Conservation (phyloP, 2,329 filamentous ascomycete genomes). For the Macrophomina phaseolina region DNA sequence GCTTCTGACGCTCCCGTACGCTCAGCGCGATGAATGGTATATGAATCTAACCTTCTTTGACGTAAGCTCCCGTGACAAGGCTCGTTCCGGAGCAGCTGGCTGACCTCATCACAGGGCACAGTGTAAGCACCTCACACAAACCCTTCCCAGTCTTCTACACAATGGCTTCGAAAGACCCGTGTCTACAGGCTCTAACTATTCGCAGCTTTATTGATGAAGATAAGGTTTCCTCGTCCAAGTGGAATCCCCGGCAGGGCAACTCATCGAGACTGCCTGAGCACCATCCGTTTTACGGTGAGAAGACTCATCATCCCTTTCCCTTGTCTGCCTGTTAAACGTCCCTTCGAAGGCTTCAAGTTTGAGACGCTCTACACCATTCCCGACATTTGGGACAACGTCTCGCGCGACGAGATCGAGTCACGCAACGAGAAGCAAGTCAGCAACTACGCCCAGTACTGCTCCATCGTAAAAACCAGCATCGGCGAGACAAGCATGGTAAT, state of each 20-base stretch:
- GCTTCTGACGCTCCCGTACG: constrained; percentile 83
- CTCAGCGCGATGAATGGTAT: constrained; percentile 70
- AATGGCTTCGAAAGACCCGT: too few species aligned
- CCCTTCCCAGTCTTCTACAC: too few species aligned
- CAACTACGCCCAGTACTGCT: constrained; percentile 95
- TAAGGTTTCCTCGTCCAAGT: constrained; percentile 68
- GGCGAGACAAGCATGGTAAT: constrained; percentile 77
- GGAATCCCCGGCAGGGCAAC: constrained; percentile 36
- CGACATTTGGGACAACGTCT: constrained; percentile 72
- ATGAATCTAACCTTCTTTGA: constrained; percentile 95
- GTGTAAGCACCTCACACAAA: constrained; percentile 50
- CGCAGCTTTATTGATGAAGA: constrained; percentile 91
- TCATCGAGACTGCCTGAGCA: background rate
- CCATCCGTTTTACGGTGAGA: background rate
- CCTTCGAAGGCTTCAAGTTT: constrained; percentile 78
- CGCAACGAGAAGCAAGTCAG: constrained; percentile 75
- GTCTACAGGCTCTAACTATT: background rate
- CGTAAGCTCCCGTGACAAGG: constrained; percentile 45
- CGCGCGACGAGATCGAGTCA: constrained; percentile 77
- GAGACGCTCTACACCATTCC: constrained; percentile 83
- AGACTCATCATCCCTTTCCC: background rate
- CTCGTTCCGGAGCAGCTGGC: background rate
- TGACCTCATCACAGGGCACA: constrained; percentile 52
- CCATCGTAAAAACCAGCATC: constrained; percentile 86
- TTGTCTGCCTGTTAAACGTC: too few species aligned